Evolutionary conservation across 495 filamentous ascomycete species (phyloP), one percentile per base, ranked within the genome.

Genomic region (Geoglossum glabrum): DNA sequence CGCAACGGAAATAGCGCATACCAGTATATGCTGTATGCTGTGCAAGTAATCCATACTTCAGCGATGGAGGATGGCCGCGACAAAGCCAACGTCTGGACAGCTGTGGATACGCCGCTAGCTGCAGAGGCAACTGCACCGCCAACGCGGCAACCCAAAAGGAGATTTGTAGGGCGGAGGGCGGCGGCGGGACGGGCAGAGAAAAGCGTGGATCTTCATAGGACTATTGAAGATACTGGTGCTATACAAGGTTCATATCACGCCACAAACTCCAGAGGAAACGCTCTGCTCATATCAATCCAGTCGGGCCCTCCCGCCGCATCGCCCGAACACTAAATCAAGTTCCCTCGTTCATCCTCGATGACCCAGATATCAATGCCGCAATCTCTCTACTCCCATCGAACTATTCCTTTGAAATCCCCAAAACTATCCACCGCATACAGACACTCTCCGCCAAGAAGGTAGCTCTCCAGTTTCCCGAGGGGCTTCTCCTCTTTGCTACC

Each of bases 371-470:
- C 62, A 87, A 88, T 70, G 84, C 79, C 17, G 92, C 92, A 1
- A 90, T 97, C 50, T 73, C 79, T 3, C 79, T 96, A 21, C 81
- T 99, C 6, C 92, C 92, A 1, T 70, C 79, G 19, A 97, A 99
- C 73, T 99, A 97, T 74, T 87, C 85, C 46, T 99, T 99, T 66
- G 92, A 99, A 70, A 89, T 99, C 55, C 92, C 85, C 65, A 97
- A 99, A 69, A 97, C 92, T 1, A 92, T 99, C 65, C 88, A 96
- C 69, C 81, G 90, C 28, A 87, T 99, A 64, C 87, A 88, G 45
- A 80, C 79, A 10, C 78, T 82, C 15, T 77, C 74, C 2, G 82
- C 89, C 0, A 88, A 79, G 63, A 82, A 81, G 50, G 80, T 99
- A 0, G 92, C 88, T 1, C 75, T 99, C 17, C 92, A 99, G 66